A percentile compares a stretch with the other conserved stretches of the same genome.
These are phyloP conservation scores for Protomyces macrosporus DNA, from an alignment of 1,139 yeast species.

Conservation along the genomic window DNA sequence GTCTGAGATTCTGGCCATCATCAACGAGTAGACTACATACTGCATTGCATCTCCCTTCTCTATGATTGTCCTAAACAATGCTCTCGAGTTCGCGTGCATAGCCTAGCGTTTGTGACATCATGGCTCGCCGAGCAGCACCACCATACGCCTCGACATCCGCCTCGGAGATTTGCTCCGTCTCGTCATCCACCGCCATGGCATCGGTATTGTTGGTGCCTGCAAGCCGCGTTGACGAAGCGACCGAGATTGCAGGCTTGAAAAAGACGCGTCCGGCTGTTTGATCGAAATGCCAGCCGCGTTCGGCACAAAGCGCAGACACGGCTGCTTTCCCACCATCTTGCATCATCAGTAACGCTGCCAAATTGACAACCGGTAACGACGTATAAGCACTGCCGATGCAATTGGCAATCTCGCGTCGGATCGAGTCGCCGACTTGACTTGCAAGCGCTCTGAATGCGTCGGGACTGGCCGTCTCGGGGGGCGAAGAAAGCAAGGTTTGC, in stretches of 20 bases:
- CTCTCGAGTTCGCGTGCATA: slow-evolving; percentile 87
- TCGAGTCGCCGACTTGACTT: slow-evolving; percentile 43
- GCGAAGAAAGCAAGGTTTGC: slow-evolving; percentile 52
- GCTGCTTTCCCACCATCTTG: slow-evolving; percentile 63
- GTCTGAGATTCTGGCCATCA: slow-evolving; percentile 88
- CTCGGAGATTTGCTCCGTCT: neutral
- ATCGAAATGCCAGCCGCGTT: slow-evolving; percentile 53
- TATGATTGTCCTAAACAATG: slow-evolving; percentile 50
- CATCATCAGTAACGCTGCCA: slow-evolving; percentile 72
- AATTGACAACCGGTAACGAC: slow-evolving; percentile 71
- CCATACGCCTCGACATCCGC: neutral
- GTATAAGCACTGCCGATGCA: slow-evolving; percentile 76
- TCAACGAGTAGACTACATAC: slow-evolving; percentile 44
- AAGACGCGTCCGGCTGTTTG: slow-evolving; percentile 55
- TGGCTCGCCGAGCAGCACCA: slow-evolving; percentile 34
- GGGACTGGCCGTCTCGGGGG: slow-evolving; percentile 7
- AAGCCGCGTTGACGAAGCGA: neutral
- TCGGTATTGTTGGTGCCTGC: slow-evolving; percentile 14
- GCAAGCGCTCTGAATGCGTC: neutral
- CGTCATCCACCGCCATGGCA: slow-evolving; percentile 19
- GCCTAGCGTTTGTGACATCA: slow-evolving; percentile 56
- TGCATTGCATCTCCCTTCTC: neutral
- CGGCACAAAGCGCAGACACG: slow-evolving; percentile 47
- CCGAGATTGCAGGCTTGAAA: slow-evolving; percentile 43
- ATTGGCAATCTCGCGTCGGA: slow-evolving; percentile 80